Base-by-base conservation (phyloP, 306 rosid genomes). In the Datisca glomerata region DNA sequence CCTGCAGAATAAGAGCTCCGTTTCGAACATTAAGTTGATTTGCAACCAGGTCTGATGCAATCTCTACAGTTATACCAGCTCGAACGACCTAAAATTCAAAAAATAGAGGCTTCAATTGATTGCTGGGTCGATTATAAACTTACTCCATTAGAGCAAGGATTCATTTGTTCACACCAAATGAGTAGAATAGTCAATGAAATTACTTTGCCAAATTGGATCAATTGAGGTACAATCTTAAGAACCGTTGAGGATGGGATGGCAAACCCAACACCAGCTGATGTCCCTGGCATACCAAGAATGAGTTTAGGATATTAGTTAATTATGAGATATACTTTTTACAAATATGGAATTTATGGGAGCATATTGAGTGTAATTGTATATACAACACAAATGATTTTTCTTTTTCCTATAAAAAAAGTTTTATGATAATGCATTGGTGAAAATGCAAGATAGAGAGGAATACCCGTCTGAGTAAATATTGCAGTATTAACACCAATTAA, bases 241-340 rank as follows among this genome's bases (percentile, higher is more conserved):
- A 84, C 98, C 37, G 95, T 77, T 53, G 79, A 70, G 46, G 95
- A 84, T 39, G 85, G 98, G 69, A 89, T 84, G 35, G 98, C 98
- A 72, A 89, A 89, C 49, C 98, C 98, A 28, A 89, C 98, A 42
- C 95, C 93, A 18, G 98, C 95, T 34, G 98, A 89, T 51, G 95
- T 89, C 35, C 98, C 98, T 89, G 70, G 50, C 61, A 55, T 47
- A 36, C 53, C 63, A 56, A 25, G 14, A 60, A 23, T 24, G 47
- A 20, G 42, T 15, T 9, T 3, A 50, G 45, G 21, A 4, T n/a
- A 13, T 31, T 32, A 18, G n/a, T n/a, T n/a, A n/a, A n/a, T n/a
- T n/a, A n/a, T n/a, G n/a, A n/a, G n/a, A n/a, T n/a, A n/a, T n/a
- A n/a, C n/a, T n/a, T n/a, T n/a, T n/a, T n/a, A n/a, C n/a, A n/a